These are phyloP conservation scores for Pilatotrama ljubarskyi DNA, from an alignment of 768 basidiomycete genomes.

Conservation along the genomic window DNA sequence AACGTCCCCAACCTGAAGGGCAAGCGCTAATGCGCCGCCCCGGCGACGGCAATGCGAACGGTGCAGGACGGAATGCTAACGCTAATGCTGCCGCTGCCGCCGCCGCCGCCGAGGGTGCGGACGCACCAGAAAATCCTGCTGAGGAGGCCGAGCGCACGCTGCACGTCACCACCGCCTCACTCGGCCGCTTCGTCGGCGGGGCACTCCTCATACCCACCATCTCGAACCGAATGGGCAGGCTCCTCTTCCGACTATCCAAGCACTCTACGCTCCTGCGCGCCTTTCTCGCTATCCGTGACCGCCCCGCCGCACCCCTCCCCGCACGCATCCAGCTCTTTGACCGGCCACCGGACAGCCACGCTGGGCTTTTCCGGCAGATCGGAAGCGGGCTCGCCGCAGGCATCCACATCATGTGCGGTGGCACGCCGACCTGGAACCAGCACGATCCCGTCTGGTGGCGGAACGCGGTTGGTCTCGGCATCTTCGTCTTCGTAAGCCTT, in stretches of 20 bases:
- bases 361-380: slow-evolving; percentile 27
- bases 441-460: slow-evolving; percentile 82
- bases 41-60: not conserved
- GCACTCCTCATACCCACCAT: slow-evolving; percentile 69
- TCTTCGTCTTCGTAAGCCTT: slow-evolving; percentile 61
- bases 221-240: slow-evolving; percentile 61
- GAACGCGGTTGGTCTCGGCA: slow-evolving; percentile 64
- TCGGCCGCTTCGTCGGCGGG: slow-evolving; percentile 69
- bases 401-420: slow-evolving; percentile 51
- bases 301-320: slow-evolving; percentile 4
- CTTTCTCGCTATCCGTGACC: slow-evolving; percentile 32
- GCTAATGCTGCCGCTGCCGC: slow-evolving; percentile 11
- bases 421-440: slow-evolving; percentile 61
- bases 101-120: slow-evolving; percentile 25
- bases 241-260: slow-evolving; percentile 56
- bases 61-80: slow-evolving; percentile 27
- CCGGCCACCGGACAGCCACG: slow-evolving; percentile 5
- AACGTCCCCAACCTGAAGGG: slow-evolving; percentile 2
- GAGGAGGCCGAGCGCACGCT: slow-evolving; percentile 61
- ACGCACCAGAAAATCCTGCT: slow-evolving; percentile 33
- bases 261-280: slow-evolving; percentile 39
- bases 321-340: slow-evolving; percentile 1
- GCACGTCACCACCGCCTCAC: slow-evolving; percentile 53
- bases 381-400: slow-evolving; percentile 37
- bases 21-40: not conserved